These are phyloP conservation scores for Digitaria exilis DNA, from an alignment of 202 grass and related monocot genomes.

Conservation along the genomic window DNA sequence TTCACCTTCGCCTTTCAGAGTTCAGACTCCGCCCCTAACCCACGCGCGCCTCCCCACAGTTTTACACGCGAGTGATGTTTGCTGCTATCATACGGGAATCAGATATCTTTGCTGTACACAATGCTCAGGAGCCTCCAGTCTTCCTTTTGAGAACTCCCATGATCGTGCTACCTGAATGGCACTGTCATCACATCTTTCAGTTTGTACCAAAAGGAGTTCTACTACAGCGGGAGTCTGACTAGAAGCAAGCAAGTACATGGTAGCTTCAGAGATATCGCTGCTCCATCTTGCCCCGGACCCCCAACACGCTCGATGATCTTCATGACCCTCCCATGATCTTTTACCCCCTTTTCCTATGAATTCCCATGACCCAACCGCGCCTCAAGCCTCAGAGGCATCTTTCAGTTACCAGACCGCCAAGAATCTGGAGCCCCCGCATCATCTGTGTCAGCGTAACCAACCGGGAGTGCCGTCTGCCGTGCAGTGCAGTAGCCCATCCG, in stretches of 20 bases:
- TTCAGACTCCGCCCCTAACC: too few relatives aligned
- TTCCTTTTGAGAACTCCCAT: not conserved
- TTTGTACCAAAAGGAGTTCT: not conserved
- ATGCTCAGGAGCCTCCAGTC: too few relatives aligned
- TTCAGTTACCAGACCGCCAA: conserved; percentile 17
- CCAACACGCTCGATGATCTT: not conserved
- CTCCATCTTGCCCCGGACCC: not conserved
- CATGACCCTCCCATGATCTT: conserved; percentile 7
- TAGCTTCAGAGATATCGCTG: conserved; percentile 30
- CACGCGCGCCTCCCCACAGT: too few relatives aligned
- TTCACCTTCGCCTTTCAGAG: too few relatives aligned
- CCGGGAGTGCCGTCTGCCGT: not conserved
- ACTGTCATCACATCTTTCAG: conserved; percentile 29
- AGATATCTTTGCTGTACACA: too few relatives aligned
- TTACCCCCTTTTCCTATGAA: not conserved
- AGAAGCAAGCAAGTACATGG: not conserved
- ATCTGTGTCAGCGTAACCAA: conserved; percentile 37
- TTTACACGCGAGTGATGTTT: too few relatives aligned
- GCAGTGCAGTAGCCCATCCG: not conserved
- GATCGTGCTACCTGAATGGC: conserved; percentile 5
- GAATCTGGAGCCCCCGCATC: not conserved
- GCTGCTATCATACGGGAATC: too few relatives aligned
- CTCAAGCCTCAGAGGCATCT: conserved; percentile 9
- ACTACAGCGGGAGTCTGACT: not conserved
- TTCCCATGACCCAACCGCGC: conserved; percentile 35